Percentiles rank a stretch among this genome's conserved stretches.
Conservation (phyloP, 345 rosid species). For the Clausena lansium region DNA sequence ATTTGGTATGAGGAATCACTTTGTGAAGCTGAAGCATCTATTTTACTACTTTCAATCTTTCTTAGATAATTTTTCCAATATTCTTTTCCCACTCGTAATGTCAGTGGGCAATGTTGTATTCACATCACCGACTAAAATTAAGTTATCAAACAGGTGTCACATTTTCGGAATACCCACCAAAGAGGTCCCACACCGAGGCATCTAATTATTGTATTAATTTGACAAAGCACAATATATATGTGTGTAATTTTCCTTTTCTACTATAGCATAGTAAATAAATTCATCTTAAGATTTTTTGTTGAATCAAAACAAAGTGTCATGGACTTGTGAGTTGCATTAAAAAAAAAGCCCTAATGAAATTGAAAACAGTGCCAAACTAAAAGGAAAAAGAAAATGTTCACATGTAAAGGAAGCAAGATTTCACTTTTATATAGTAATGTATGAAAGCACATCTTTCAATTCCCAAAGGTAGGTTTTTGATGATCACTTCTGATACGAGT, state of each 20-base stretch:
- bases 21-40: conserved; percentile 20
- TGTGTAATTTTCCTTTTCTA: too few species aligned
- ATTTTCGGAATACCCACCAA: background rate
- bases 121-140: background rate
- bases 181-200: background rate
- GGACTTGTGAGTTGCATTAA: background rate
- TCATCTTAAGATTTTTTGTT: too few species aligned
- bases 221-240: background rate
- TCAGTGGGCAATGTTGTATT: background rate
- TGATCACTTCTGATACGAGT: too few species aligned
- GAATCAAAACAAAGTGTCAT: background rate
- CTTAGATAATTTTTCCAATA: background rate
- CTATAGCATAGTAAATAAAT: too few species aligned
- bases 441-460: too few species aligned
- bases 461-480: too few species aligned
- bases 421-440: background rate
- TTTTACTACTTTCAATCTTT: conserved; percentile 9
- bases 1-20: conserved; percentile 15
- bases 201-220: background rate
- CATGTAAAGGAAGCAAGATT: background rate
- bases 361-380: background rate
- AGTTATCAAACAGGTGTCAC: background rate
- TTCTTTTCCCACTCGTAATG: conserved; percentile 17
- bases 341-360: background rate
- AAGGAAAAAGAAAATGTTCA: background rate